Base-by-base conservation (phyloP, 2,329 filamentous ascomycete species). In the Colletotrichum camelliae region DNA sequence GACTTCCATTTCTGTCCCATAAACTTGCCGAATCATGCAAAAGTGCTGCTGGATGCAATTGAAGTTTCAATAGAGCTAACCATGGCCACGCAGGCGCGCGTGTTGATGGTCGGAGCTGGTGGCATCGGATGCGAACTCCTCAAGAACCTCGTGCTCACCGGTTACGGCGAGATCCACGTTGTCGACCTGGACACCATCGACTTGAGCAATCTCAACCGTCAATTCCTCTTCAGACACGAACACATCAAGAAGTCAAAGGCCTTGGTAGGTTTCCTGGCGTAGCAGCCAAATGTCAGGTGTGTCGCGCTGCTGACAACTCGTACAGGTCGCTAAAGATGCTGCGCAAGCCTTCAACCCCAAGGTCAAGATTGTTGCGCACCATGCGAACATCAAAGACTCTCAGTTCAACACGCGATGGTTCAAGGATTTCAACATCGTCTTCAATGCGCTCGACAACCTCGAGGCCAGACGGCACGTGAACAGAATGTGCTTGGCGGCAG, bases 181-280 rank as follows among this genome's bases (percentile, higher is more conserved):
- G 95, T 99, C 79, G 97, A 99, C 85, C 94, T 99, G 76, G 97
- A 99, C 84, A 99, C 97, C 1, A 98, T 99, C 86, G 97, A 99
- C 83, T 90, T 99, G 27, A 98, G 96, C 86, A 99, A 99, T 83
- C 90, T 99, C 67, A 99, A 99, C 81, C 94, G 97, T 71, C 97
- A 99, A 84, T 99, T 99, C 81, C 92, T 99, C 64, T 99, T 99
- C 85, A 92, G 96, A 77, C 94, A 96, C 81, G 96, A 98, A 83
- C 97, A 99, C 82, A 98, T 99, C 86, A 98, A 98, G 86, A 98
- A 98, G 84, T 92, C 96, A 2, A 99, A 99, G 84, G 96, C 97
- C 67, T 86, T 98, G 86, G 96, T 97, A 89, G 78, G 92, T 86
- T 75, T 52, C 60, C 43, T 43, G 7, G 8, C 10, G n/a, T 9